Conservation (phyloP, 345 rosid genomes). For the Fremontodendron californicum region DNA sequence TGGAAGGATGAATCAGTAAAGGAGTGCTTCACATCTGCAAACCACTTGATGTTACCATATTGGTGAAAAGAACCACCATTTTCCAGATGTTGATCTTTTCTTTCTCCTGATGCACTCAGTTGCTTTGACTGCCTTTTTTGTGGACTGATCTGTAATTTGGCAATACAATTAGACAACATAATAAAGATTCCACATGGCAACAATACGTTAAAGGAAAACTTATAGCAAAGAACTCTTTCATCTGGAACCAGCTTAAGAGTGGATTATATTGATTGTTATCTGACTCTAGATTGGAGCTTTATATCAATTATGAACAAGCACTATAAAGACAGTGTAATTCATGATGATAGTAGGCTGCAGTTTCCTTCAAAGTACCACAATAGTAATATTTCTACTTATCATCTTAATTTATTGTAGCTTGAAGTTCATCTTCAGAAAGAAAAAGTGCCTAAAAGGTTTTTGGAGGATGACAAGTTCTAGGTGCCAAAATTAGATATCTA, state of each 20-base stretch:
- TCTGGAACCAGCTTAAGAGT: background rate
- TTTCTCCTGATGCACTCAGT: slow-evolving; percentile 38
- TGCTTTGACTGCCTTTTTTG: slow-evolving; percentile 40
- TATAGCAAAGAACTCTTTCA: background rate
- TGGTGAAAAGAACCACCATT: slow-evolving; percentile 42
- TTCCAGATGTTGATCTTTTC: slow-evolving; percentile 29
- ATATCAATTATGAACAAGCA: background rate
- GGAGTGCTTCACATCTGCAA: slow-evolving; percentile 26
- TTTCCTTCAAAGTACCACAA: background rate
- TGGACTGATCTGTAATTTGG: slow-evolving; percentile 39
- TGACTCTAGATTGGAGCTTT: background rate
- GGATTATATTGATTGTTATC: background rate
- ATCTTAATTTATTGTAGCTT: background rate
- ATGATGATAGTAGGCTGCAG: background rate
- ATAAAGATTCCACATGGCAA: background rate
- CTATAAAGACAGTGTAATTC: background rate
- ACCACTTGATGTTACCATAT: slow-evolving; percentile 32
- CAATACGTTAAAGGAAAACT: background rate
- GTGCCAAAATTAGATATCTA: background rate
- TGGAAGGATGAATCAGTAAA: slow-evolving; percentile 27
- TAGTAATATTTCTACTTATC: background rate
- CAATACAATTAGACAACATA: slow-evolving; percentile 10
- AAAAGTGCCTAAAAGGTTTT: background rate
- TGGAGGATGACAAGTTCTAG: background rate
- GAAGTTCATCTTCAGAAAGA: background rate